Evolutionary conservation across 805 yeast genomes (phyloP), one percentile per base, ranked within the genome.

Genomic region (Candida saitoana): DNA sequence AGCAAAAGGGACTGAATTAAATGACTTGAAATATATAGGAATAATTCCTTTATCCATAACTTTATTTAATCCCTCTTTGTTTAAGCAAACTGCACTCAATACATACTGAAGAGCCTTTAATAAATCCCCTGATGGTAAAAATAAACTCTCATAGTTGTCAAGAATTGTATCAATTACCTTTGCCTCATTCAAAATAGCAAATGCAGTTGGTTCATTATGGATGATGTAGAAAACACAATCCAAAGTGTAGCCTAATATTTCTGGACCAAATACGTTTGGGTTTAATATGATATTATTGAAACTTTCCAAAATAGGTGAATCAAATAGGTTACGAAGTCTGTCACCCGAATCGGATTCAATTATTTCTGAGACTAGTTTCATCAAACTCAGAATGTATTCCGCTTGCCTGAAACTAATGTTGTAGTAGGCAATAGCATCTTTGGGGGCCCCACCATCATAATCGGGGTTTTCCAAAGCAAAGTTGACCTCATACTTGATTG

Each of bases 131-230:
- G 82, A 73, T 4, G 82, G 82, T 9, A 77, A 67, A 44, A 87
- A 65, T 17, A 84, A 73, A 0, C 57, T 54, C 11, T 71, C 72
- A 54, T 84, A 82, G 37, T 80, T 72, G 8, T 73, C 72, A 38
- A 89, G 59, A 29, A 89, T 71, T 2, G 77, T 66, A 36, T 83
- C 84, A 29, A 90, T 78, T 1, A 86, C 78, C 0, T 79, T 77
- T 0, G 95, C 83, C 57, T 90, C 98, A 32, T 78, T 81, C 49
- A 90, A 69, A 33, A 90, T 81, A 2, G 84, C 74, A 54, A 75
- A 90, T 3, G 96, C 87, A 0, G 96, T 88, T 6, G 97, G 96
- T 53, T 91, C 97, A 49, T 84, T 85, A 56, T 90, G 91, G 20
- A 90, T 80, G 45, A 88, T 86, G 9, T 75, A 74, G 32, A 83